Evolutionary conservation across 331 rosid species (phyloP).

Genomic region (Erythrophleum ivorense): DNA sequence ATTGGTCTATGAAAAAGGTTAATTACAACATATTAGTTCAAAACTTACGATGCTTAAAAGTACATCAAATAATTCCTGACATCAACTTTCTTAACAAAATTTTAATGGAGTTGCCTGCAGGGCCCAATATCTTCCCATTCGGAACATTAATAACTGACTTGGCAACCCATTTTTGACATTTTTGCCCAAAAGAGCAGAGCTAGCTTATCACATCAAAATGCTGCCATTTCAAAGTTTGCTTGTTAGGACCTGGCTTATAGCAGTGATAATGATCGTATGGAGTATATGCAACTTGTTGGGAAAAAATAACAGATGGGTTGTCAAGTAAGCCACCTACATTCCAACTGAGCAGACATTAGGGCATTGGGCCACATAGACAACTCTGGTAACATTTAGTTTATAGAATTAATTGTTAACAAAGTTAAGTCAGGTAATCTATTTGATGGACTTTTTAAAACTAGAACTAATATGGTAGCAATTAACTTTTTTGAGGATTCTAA

Average conservation of each 20-base stretch:
- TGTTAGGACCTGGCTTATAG: not conserved
- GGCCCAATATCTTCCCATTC: not conserved
- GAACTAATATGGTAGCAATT: not conserved
- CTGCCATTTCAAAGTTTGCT: too few relatives aligned
- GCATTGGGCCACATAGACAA: not conserved
- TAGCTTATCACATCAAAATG: not conserved
- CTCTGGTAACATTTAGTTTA: not conserved
- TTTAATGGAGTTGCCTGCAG: not conserved
- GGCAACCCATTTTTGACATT: not conserved
- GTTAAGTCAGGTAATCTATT: not conserved
- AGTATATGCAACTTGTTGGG: not conserved
- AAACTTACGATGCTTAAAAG: not conserved
- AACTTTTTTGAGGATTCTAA: slow-evolving; percentile 12
- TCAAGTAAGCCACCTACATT: not conserved
- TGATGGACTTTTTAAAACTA: not conserved
- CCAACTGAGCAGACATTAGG: not conserved
- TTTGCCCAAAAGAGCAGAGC: not conserved
- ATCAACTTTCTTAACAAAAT: not conserved
- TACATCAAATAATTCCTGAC: not conserved
- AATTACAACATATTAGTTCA: not conserved
- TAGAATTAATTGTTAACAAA: not conserved
- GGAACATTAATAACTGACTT: not conserved
- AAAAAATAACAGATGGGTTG: not conserved
- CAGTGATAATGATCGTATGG: not conserved
- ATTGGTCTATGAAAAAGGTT: not conserved